These are phyloP conservation scores for Salinomyces thailandicus DNA, from an alignment of 2,329 filamentous ascomycete genomes.

Conservation along the genomic window DNA sequence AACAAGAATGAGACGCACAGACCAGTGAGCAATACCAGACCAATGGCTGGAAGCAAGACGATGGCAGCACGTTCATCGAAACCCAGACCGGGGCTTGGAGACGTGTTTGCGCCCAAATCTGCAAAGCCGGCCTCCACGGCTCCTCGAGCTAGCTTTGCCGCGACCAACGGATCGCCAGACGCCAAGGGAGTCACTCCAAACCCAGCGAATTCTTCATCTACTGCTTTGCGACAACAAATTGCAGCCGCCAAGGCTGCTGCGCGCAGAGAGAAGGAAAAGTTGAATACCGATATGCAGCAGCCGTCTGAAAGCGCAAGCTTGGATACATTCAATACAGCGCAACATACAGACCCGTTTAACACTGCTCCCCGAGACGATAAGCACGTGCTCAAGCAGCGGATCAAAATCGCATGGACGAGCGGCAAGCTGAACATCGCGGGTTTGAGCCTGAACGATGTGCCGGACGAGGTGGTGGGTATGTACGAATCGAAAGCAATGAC, in stretches of 20 bases:
- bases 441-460: constrained; percentile 68
- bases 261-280: constrained; percentile 19
- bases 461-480: constrained; percentile 77
- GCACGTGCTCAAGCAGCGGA: constrained; percentile 61
- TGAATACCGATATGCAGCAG: constrained; percentile 12
- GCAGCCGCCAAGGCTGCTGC: constrained; percentile 80
- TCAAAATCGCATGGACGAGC: constrained; percentile 61
- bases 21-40: neutral
- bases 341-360: constrained; percentile 59
- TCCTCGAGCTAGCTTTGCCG: neutral
- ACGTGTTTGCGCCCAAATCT: constrained; percentile 21
- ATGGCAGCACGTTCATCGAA: constrained; percentile 24
- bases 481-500: constrained; percentile 67
- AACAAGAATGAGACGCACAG: no score
- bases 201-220: constrained; percentile 50
- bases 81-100: constrained; percentile 23
- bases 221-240: constrained; percentile 77
- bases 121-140: neutral
- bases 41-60: constrained; percentile 24
- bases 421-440: constrained; percentile 84
- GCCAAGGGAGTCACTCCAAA: constrained; percentile 16
- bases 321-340: constrained; percentile 10
- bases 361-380: constrained; percentile 49
- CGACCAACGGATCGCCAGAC: neutral
- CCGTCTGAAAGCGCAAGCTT: neutral